Percentiles rank a stretch among this genome's conserved stretches.
Conservation (phyloP, 106 monocot species). For the Acorus calamus region DNA sequence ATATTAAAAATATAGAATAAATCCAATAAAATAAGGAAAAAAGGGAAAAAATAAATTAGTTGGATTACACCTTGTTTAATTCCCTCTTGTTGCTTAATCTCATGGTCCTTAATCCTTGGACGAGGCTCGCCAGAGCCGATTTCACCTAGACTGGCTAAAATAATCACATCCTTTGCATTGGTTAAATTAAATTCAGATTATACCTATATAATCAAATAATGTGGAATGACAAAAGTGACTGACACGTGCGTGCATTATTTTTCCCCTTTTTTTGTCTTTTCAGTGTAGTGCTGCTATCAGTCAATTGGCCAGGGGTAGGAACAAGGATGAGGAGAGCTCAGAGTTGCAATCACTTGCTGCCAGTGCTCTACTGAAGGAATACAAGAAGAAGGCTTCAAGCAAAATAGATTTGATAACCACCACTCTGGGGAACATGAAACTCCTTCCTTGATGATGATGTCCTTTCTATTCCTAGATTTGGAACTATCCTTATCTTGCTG, state of each 20-base stretch:
- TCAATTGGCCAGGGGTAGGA: constrained; percentile 68
- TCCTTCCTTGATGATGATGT: constrained; percentile 19
- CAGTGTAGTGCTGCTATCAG: constrained; percentile 74
- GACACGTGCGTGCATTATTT: too few species aligned
- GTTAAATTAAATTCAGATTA: too few species aligned
- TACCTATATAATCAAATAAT: too few species aligned
- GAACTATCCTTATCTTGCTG: too few species aligned
- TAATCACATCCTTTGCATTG: too few species aligned
- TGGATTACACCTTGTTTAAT: background rate
- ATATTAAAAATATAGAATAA: background rate
- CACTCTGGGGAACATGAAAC: constrained; percentile 72
- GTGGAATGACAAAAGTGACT: too few species aligned
- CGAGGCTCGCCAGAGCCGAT: too few species aligned
- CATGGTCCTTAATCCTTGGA: too few species aligned
- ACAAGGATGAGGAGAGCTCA: constrained; percentile 70
- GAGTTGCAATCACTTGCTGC: constrained; percentile 70
- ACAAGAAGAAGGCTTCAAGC: constrained; percentile 54
- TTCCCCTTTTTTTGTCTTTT: background rate
- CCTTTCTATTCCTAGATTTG: too few species aligned
- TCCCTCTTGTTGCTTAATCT: too few species aligned
- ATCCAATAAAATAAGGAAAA: background rate
- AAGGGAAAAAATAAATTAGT: background rate
- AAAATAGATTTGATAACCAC: constrained; percentile 55
- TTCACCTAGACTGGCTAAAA: too few species aligned
- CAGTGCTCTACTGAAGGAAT: constrained; percentile 54